A percentile compares a stretch with the other conserved stretches of the same genome.
phyloP scores from a whole-genome alignment of 192 early-diverging fungal genomes.

The Gonapodya sp. region DNA sequence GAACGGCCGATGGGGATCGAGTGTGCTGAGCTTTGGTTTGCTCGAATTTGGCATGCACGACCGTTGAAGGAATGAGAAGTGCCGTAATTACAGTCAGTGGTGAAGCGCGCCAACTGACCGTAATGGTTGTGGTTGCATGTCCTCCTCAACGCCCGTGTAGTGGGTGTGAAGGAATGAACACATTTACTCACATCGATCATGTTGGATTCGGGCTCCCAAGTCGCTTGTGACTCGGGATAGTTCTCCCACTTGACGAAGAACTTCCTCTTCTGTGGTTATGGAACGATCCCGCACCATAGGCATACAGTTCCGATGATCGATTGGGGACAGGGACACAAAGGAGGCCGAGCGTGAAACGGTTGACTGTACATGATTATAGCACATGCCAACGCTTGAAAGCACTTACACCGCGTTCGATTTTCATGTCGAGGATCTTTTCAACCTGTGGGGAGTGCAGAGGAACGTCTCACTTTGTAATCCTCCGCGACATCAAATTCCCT shows the following conservation, averaged over 20 bases:
- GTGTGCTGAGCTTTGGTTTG: too few species aligned
- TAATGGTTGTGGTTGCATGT: neutral
- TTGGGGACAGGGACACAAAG: neutral
- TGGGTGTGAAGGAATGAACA: neutral
- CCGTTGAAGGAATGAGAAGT: too few species aligned
- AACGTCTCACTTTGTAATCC: neutral
- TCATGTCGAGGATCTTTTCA: neutral
- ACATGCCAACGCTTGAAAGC: neutral
- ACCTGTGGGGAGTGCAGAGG: neutral
- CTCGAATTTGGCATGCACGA: too few species aligned
- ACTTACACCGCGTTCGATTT: neutral
- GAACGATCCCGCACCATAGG: neutral
- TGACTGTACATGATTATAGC: neutral
- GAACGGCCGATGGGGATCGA: too few species aligned
- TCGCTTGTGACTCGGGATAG: neutral
- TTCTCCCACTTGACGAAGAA: neutral
- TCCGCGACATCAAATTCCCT: neutral
- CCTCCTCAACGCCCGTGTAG: neutral
- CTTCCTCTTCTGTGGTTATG: neutral
- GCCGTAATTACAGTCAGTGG: too few species aligned
- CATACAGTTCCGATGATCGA: neutral
- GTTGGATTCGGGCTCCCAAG: neutral
- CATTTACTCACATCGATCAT: neutral
- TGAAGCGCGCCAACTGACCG: too few species aligned
- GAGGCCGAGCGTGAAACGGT: neutral